These are phyloP conservation scores for Sporothrix variecibatus DNA, from an alignment of 2,329 filamentous ascomycete species.

Conservation along the genomic window DNA sequence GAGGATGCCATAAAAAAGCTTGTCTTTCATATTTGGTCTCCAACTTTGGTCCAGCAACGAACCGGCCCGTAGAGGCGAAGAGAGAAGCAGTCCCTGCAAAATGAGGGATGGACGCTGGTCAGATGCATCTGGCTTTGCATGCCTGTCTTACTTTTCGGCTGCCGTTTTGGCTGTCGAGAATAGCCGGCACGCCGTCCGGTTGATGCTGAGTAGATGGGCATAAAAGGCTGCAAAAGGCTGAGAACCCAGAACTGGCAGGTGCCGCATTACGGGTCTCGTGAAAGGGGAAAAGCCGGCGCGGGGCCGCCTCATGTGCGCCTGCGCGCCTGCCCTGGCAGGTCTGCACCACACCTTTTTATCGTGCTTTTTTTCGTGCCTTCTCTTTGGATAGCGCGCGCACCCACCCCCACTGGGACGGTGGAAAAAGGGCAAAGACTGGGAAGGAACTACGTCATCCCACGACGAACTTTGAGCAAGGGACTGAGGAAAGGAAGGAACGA, in stretches of 20 bases:
- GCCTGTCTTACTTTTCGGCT: background rate
- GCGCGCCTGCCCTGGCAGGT: constrained; percentile 12
- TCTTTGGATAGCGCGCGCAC: constrained; percentile 6
- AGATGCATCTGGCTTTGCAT: background rate
- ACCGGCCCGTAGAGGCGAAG: background rate
- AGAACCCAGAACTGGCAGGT: background rate
- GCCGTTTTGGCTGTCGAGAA: background rate
- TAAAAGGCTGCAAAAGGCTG: background rate
- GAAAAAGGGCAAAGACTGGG: constrained; percentile 17
- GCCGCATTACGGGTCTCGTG: background rate
- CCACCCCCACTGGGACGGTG: constrained; percentile 13
- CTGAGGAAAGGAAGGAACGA: background rate
- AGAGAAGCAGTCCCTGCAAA: background rate
- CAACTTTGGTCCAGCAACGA: background rate
- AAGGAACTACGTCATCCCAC: constrained; percentile 15
- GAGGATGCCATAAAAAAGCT: background rate
- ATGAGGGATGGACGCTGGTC: too few species aligned
- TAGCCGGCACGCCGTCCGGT: background rate
- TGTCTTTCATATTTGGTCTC: background rate
- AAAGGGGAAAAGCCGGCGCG: constrained; percentile 1
- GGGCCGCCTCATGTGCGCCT: constrained; percentile 10
- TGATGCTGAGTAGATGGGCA: background rate
- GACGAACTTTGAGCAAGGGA: background rate
- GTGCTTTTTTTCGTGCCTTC: constrained; percentile 9
- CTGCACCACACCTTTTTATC: constrained; percentile 10